These are phyloP conservation scores for Phanerodontia chrysosporium DNA, from an alignment of 768 basidiomycete species.

Conservation along the genomic window DNA sequence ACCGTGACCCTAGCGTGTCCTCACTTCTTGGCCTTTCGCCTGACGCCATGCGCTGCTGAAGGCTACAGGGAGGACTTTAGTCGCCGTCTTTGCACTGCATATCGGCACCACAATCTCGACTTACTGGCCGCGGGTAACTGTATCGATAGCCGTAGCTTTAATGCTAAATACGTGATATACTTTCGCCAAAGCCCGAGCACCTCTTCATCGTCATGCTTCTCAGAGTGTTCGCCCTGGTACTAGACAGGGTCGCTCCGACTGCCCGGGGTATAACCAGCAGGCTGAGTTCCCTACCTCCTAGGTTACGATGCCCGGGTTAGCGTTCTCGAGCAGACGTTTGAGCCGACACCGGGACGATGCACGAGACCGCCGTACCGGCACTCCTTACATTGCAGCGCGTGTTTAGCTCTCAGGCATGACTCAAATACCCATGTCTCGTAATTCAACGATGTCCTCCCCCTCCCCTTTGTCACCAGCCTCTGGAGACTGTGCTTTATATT, in stretches of 20 bases:
- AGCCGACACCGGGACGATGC: background rate
- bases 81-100: too few relatives aligned
- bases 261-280: background rate
- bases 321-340: background rate
- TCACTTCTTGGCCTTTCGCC: too few relatives aligned
- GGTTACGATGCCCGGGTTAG: background rate
- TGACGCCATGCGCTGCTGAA: too few relatives aligned
- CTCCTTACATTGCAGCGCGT: background rate
- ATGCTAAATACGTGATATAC: too few relatives aligned
- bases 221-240: background rate
- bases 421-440: conserved; percentile 9
- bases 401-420: conserved; percentile 5
- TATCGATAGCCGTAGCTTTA: too few relatives aligned
- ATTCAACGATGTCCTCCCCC: conserved; percentile 2
- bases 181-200: too few relatives aligned
- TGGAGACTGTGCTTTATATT: background rate
- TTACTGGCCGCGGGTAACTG: too few relatives aligned
- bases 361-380: background rate
- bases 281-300: background rate
- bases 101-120: too few relatives aligned
- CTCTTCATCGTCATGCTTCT: background rate
- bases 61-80: too few relatives aligned
- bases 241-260: background rate
- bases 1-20: too few relatives aligned
- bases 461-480: background rate